A percentile compares a stretch with the other conserved stretches of the same genome.
Conservation (phyloP, 768 basidiomycete species). For the Pleurotus djamor region DNA sequence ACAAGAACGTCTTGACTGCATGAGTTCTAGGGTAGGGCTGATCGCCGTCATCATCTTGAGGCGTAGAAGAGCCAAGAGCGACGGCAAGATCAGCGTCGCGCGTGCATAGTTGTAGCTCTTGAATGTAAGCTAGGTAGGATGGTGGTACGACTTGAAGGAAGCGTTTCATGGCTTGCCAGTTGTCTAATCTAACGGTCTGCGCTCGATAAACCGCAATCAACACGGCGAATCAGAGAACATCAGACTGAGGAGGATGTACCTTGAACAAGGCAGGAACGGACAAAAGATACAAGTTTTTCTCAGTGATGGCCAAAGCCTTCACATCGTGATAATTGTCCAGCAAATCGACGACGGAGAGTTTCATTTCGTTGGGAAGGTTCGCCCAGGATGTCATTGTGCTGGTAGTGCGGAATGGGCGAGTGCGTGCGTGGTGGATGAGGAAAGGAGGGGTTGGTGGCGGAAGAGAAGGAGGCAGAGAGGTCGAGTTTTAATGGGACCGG, state of each 20-base stretch:
- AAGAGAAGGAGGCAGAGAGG: no score
- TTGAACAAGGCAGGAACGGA: constrained; percentile 61
- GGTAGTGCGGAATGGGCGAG: no score
- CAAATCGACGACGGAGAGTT: constrained; percentile 50
- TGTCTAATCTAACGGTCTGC: constrained; percentile 49
- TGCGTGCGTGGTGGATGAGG: no score
- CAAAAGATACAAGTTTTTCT: constrained; percentile 46
- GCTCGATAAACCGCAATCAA: constrained; percentile 7
- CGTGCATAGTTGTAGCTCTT: constrained; percentile 50
- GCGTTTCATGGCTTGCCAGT: constrained; percentile 39
- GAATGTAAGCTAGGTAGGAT: constrained; percentile 46
- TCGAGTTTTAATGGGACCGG: no score
- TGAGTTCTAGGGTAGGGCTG: constrained; percentile 35
- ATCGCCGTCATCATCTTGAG: no score
- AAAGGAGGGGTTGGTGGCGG: no score
- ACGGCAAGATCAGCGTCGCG: constrained; percentile 11
- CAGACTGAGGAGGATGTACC: constrained; percentile 27
- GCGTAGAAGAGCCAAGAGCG: no score
- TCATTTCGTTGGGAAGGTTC: constrained; percentile 64
- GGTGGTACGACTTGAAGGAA: constrained; percentile 60
- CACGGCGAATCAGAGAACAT: constrained; percentile 13
- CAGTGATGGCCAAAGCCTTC: constrained; percentile 44
- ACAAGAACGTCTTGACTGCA: constrained; percentile 47
- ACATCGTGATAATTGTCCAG: constrained; percentile 41
- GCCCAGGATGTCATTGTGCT: constrained; percentile 34